phyloP scores from a whole-genome alignment of 2,329 filamentous ascomycete genomes.

The Hypoxylon sp. region DNA sequence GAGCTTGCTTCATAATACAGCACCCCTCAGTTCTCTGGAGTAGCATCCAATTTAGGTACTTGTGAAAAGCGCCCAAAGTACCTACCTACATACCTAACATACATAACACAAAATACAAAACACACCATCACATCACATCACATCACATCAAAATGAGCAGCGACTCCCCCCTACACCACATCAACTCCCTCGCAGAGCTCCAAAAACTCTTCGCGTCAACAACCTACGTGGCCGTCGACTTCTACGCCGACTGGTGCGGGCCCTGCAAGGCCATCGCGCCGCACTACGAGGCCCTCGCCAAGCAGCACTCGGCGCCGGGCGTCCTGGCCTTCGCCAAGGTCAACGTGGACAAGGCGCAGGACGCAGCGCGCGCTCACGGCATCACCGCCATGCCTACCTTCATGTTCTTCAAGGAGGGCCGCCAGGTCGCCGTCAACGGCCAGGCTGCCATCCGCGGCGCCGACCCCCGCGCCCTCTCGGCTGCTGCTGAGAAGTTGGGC shows the following conservation, averaged over 20 bases:
- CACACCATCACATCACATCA: neutral
- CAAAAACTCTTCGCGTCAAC: slow-evolving; percentile 63
- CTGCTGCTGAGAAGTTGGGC: slow-evolving; percentile 57
- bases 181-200: slow-evolving; percentile 64
- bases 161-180: slow-evolving; percentile 54
- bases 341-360: slow-evolving; percentile 69
- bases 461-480: slow-evolving; percentile 52
- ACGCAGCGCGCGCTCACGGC: slow-evolving; percentile 65
- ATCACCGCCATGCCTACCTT: slow-evolving; percentile 73
- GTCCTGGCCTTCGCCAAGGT: slow-evolving; percentile 70
- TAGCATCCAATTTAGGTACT: neutral
- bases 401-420: slow-evolving; percentile 71
- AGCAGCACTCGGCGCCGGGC: slow-evolving; percentile 57
- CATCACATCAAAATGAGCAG: slow-evolving; percentile 32
- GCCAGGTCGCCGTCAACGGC: slow-evolving; percentile 60
- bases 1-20: neutral
- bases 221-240: slow-evolving; percentile 69
- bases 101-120: neutral
- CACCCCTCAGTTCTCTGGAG: neutral
- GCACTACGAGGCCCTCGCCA: slow-evolving; percentile 65
- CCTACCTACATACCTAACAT: neutral
- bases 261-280: slow-evolving; percentile 74
- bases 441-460: slow-evolving; percentile 58
- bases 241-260: slow-evolving; percentile 73
- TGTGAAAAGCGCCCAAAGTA: neutral